These are phyloP conservation scores for Phragmites australis DNA, from an alignment of 176 grass and related monocot genomes.

Conservation along the genomic window DNA sequence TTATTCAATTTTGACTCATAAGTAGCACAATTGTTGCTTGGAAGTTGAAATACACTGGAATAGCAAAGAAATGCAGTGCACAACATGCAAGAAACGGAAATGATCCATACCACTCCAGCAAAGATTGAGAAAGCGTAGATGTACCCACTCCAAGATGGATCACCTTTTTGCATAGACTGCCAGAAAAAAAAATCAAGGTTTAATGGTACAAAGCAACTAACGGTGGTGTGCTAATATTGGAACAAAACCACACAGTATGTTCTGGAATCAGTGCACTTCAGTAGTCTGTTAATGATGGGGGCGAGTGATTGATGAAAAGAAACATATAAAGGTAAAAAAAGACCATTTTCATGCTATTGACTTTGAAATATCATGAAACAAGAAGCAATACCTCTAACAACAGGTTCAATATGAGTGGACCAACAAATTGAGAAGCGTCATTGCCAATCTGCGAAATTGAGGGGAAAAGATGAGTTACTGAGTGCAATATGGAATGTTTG, in stretches of 20 bases:
- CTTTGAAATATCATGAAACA: constrained; percentile 19
- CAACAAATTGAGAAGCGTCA: constrained; percentile 97
- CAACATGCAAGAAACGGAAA: constrained; percentile 34
- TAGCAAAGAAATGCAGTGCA: constrained; percentile 18
- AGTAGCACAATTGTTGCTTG: constrained; percentile 5
- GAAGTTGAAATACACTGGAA: constrained; percentile 21
- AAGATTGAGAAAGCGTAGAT: constrained; percentile 95
- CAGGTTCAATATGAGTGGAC: constrained; percentile 76
- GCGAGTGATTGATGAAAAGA: background rate
- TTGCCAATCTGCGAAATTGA: constrained; percentile 77
- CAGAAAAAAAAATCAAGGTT: constrained; percentile 14
- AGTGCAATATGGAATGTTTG: constrained; percentile 6
- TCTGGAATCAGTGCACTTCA: constrained; percentile 7
- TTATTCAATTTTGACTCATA: background rate
- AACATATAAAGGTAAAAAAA: constrained; percentile 1
- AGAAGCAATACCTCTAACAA: constrained; percentile 73
- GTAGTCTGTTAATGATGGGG: background rate
- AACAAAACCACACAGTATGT: background rate
- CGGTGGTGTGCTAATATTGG: background rate
- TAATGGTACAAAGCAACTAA: constrained; percentile 16
- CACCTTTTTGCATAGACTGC: constrained; percentile 94
- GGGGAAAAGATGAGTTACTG: constrained; percentile 6
- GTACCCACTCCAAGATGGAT: constrained; percentile 84
- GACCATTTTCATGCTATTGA: background rate
- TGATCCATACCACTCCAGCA: constrained; percentile 84